Conservation (phyloP, 192 early-diverging fungal genomes). For the Bifiguratus adelaidae region DNA sequence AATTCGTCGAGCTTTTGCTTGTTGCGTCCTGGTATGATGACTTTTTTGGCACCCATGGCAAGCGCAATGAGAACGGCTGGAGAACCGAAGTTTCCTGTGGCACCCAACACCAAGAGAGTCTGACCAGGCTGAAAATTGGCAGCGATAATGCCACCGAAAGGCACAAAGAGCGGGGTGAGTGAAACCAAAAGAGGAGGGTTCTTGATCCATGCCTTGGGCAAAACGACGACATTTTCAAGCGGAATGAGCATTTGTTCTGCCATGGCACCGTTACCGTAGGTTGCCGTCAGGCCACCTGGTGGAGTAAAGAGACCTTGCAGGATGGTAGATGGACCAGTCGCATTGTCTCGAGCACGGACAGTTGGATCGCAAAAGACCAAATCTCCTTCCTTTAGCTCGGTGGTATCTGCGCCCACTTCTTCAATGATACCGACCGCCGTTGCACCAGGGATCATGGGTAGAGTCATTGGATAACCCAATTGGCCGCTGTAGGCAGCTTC, state of each 20-base stretch:
- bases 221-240: constrained; percentile 12
- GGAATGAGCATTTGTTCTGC: constrained; percentile 12
- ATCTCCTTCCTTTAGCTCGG: constrained; percentile 9
- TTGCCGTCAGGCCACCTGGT: not conserved
- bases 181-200: no score
- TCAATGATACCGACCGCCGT: constrained; percentile 13
- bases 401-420: constrained; percentile 6
- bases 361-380: constrained; percentile 15
- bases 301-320: constrained; percentile 11
- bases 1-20: constrained; percentile 1
- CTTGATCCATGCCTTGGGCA: no score
- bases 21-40: constrained; percentile 11
- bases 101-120: constrained; percentile 9
- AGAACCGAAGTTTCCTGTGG: constrained; percentile 12
- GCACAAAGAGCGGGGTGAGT: constrained; percentile 9
- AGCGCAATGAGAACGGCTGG: constrained; percentile 9
- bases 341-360: constrained; percentile 13
- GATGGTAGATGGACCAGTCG: constrained; percentile 4
- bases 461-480: constrained; percentile 7
- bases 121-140: constrained; percentile 10
- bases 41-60: constrained; percentile 11
- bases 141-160: constrained; percentile 10
- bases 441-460: constrained; percentile 14
- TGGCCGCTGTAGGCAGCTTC: constrained; percentile 7
- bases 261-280: constrained; percentile 13